These are phyloP conservation scores for Hyaloscypha finlandica DNA, from an alignment of 495 filamentous ascomycete species.

Conservation along the genomic window DNA sequence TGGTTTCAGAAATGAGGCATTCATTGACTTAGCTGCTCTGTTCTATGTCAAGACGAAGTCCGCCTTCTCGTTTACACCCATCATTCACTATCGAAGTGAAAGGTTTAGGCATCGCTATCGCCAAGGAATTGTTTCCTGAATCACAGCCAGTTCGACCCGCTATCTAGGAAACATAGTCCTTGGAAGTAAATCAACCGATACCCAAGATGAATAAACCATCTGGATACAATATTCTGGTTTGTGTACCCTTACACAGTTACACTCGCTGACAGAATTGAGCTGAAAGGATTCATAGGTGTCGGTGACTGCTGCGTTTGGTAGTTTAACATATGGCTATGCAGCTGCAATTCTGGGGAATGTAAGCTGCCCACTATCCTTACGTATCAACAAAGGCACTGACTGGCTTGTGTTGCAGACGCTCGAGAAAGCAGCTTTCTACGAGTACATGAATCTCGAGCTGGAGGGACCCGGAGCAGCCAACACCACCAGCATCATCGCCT, in stretches of 20 bases:
- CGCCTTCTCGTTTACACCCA: too few species aligned
- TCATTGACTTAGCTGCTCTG: too few species aligned
- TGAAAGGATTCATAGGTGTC: not conserved
- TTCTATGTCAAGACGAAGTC: too few species aligned
- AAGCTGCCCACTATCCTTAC: not conserved
- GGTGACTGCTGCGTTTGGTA: not conserved
- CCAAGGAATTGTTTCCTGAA: too few species aligned
- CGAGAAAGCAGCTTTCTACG: not conserved
- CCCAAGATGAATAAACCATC: not conserved
- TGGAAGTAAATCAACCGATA: not conserved
- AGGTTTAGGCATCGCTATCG: too few species aligned
- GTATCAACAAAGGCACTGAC: not conserved
- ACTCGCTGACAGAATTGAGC: not conserved
- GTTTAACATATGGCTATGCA: not conserved
- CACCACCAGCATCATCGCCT: not conserved
- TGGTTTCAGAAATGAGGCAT: too few species aligned
- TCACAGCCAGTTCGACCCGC: too few species aligned
- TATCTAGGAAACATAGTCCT: too few species aligned
- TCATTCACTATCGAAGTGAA: too few species aligned
- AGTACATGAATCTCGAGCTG: not conserved
- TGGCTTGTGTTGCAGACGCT: not conserved
- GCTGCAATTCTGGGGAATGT: conserved; percentile 2
- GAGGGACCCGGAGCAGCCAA: not conserved
- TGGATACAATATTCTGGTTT: not conserved
- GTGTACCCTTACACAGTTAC: not conserved